These are phyloP conservation scores for Blastocystis sp. DNA, from an alignment of 352 stramenopile genomes.

Conservation along the genomic window DNA sequence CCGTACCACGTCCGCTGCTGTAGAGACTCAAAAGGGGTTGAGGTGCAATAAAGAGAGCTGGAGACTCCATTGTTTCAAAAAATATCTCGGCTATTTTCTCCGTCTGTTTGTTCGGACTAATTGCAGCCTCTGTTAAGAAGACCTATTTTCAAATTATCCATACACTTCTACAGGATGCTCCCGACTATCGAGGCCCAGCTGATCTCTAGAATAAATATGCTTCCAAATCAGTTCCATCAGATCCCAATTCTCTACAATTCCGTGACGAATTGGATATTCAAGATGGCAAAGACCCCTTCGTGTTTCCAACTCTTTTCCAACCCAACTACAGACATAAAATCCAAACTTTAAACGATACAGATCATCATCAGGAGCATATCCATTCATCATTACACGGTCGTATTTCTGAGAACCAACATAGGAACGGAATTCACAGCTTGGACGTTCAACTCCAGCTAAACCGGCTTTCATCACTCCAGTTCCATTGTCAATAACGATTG, in stretches of 20 bases:
- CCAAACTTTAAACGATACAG: not conserved
- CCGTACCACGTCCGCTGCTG: not conserved
- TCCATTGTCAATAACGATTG: constrained; percentile 84
- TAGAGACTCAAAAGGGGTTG: constrained; percentile 58
- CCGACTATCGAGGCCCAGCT: constrained; percentile 68
- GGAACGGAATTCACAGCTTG: constrained; percentile 83
- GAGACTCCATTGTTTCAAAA: constrained; percentile 54
- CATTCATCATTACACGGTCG: constrained; percentile 87
- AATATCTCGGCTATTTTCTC: constrained; percentile 64
- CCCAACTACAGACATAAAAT: constrained; percentile 70
- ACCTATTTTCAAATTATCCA: constrained; percentile 77
- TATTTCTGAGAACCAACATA: constrained; percentile 90
- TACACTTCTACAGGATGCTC: constrained; percentile 74
- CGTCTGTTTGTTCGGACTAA: constrained; percentile 75
- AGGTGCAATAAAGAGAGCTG: constrained; percentile 54
- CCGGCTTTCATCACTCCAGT: constrained; percentile 90
- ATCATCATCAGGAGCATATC: constrained; percentile 67
- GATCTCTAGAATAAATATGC: constrained; percentile 72
- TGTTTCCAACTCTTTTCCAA: constrained; percentile 70
- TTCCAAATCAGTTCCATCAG: constrained; percentile 80
- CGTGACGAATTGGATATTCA: constrained; percentile 84
- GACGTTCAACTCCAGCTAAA: constrained; percentile 89
- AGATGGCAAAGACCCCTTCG: constrained; percentile 78
- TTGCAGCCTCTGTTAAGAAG: constrained; percentile 83
- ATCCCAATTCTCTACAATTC: constrained; percentile 86